phyloP scores from a whole-genome alignment of 2,329 filamentous ascomycete genomes.

The Claviceps spartinae region DNA sequence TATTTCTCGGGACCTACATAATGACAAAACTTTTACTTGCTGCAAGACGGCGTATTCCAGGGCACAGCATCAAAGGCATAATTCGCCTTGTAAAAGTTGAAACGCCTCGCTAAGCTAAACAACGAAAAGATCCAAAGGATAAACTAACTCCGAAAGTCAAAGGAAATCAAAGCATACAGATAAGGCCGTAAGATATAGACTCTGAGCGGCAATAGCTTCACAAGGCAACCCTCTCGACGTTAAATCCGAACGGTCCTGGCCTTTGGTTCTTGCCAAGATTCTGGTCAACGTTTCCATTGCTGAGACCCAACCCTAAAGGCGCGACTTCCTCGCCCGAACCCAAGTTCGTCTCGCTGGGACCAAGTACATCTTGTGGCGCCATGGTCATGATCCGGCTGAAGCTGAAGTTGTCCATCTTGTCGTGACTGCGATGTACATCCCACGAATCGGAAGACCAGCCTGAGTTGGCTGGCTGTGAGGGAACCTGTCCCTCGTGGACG shows the following conservation, averaged over 20 bases:
- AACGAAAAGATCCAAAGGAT: no score
- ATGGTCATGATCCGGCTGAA: slow-evolving; percentile 24
- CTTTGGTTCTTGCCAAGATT: slow-evolving; percentile 12
- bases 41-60: no score
- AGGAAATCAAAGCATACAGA: background rate
- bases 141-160: background rate
- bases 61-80: no score
- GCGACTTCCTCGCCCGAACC: slow-evolving; percentile 40
- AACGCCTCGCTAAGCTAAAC: no score
- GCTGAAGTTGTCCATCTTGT: slow-evolving; percentile 36
- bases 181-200: no score
- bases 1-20: no score
- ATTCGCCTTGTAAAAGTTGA: no score
- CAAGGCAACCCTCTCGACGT: background rate
- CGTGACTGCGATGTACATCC: slow-evolving; percentile 36
- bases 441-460: slow-evolving; percentile 46
- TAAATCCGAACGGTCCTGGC: slow-evolving; percentile 1
- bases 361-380: slow-evolving; percentile 39
- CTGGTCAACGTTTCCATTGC: slow-evolving; percentile 24
- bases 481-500: slow-evolving; percentile 30
- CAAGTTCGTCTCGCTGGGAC: slow-evolving; percentile 44
- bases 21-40: no score
- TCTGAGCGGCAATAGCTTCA: background rate
- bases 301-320: slow-evolving; percentile 31
- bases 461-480: slow-evolving; percentile 23